Evolutionary conservation across 75 land plant genomes (phyloP).

Genomic region (Pinus taeda): DNA sequence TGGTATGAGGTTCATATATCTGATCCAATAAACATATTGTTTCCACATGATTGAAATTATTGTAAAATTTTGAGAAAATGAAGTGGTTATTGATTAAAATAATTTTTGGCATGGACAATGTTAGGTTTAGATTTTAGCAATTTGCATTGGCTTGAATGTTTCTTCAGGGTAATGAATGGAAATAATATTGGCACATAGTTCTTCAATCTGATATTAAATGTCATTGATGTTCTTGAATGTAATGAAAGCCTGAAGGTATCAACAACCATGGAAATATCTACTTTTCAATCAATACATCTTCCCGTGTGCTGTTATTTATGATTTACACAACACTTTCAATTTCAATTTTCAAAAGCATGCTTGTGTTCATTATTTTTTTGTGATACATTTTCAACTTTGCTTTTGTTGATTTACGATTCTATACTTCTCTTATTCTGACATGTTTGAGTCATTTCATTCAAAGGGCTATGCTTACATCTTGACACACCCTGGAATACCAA

Average conservation of each 20-base stretch:
- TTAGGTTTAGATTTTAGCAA: no score
- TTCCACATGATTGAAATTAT: no score
- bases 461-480: conserved; percentile 95
- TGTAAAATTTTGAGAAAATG: no score
- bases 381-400: background rate
- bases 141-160: no score
- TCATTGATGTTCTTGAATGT: background rate
- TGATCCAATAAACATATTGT: no score
- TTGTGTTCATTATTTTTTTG: background rate
- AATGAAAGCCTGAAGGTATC: background rate
- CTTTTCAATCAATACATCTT: background rate
- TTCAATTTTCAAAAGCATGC: conserved; percentile 3
- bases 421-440: background rate
- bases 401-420: background rate
- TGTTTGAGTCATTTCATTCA: background rate
- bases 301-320: background rate
- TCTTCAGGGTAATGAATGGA: no score
- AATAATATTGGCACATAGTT: no score
- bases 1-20: no score
- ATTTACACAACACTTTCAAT: background rate
- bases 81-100: no score
- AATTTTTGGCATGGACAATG: no score
- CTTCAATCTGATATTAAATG: no score
- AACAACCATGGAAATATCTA: background rate
- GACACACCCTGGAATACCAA: conserved; percentile 90